Evolutionary conservation across 352 stramenopile genomes (phyloP), one percentile per base, ranked within the genome.

Genomic region (Phytophthora aleatoria): DNA sequence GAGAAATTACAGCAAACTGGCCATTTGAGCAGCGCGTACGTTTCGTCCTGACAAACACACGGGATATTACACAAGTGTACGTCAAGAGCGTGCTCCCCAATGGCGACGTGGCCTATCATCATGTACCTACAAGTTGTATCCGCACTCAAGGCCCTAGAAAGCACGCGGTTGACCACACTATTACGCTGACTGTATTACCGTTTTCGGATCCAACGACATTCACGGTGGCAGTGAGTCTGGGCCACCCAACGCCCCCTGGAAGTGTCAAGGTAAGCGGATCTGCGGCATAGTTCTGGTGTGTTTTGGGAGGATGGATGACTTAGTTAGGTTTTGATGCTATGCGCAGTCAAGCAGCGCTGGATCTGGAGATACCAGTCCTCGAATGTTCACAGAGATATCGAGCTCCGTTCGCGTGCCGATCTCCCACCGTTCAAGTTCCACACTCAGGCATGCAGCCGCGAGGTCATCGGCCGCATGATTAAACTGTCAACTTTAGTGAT

Each of bases 201-300:
- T 88, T 88, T 64, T 90, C 81, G 2, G 81, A 90, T 24, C 81
- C 81, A 30, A 87, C 72, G 3, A 66, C 57, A 27, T 83, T 85
- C 27, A 52, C 42, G 2, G 33, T 87, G 9, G 39, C 73, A 15
- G 57, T 86, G 12, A 84, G 80, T 28, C 15, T 89, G 2, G 61
- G 76, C 16, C 65, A 82, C 27, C 53, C 54, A 28, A 61, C 43
- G 0, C 54, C 80, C 12, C 71, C 75, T 4, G 75, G 68, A 12
- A 61, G 63, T 8, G 43, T 61, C 1, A 69, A 72, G 62, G 64
- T 85, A 64, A 53, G 68, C 8, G 57, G 26, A 36, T 13, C 5
- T 48, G 6, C 16, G 10, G 10, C 15, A 39, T 20, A 0, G 45
- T 50, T 43, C 20, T 20, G 20, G 20, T 31, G 7, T 9, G 44